phyloP scores from a whole-genome alignment of 495 filamentous ascomycete genomes.

The Aspergillus baeticus region DNA sequence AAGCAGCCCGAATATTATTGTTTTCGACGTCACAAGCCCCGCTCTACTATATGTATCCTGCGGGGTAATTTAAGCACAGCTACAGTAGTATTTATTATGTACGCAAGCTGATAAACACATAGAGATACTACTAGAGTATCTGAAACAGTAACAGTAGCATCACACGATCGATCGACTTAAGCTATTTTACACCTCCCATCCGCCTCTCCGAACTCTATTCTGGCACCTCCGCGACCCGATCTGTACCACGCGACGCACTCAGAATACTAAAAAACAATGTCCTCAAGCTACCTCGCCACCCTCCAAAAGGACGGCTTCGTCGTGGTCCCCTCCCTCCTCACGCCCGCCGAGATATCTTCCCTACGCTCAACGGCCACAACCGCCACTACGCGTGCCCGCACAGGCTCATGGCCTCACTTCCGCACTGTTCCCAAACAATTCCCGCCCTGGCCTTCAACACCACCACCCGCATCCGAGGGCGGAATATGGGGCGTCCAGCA shows the following conservation, averaged over 20 bases:
- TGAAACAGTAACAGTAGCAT: not conserved
- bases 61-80: not conserved
- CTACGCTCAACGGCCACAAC: slow-evolving; percentile 56
- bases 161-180: not conserved
- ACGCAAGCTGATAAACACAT: too few species aligned
- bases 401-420: slow-evolving; percentile 72
- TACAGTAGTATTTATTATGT: not conserved
- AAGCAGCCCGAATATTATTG: not conserved
- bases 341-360: slow-evolving; percentile 40
- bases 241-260: not conserved
- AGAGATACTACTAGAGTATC: not conserved
- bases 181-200: not conserved
- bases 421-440: slow-evolving; percentile 84
- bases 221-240: not conserved
- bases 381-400: slow-evolving; percentile 54
- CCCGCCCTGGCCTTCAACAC: slow-evolving; percentile 67
- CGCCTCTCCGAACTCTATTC: not conserved
- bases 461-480: slow-evolving; percentile 45
- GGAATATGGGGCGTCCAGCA: slow-evolving; percentile 89
- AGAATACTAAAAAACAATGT: not conserved
- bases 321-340: slow-evolving; percentile 47
- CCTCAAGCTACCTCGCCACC: slow-evolving; percentile 34
- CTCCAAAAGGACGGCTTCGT: slow-evolving; percentile 52
- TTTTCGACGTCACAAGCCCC: not conserved
- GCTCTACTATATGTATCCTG: slow-evolving; percentile 1